Base-by-base conservation (phyloP, 495 filamentous ascomycete species). In the Astrothelium macrocarpum region DNA sequence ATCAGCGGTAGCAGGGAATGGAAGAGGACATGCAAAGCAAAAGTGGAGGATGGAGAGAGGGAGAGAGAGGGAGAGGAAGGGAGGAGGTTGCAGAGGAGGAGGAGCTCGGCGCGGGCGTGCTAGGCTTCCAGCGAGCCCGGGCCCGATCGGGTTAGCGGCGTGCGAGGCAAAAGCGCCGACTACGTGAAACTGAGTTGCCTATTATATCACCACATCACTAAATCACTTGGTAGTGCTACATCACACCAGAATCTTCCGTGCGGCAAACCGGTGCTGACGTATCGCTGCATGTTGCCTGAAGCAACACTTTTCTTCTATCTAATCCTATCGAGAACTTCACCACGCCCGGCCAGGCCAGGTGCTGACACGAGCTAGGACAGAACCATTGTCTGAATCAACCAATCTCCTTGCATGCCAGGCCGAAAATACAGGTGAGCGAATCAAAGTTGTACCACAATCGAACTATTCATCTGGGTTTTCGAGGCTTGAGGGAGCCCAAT, bases 61-160 rank as follows among this genome's bases (percentile, higher is more conserved):
- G 32, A 25, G 20, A 23, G 14, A 29, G 43, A 9, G 2, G 26
- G 36, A 11, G 12, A 16, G 25, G 20, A 23, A 12, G 43, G 20
- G 59, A 14, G n/a, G n/a, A n/a, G n/a, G n/a, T n/a, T n/a, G n/a
- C n/a, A n/a, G n/a, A 23, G 32, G 34, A 45, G 26, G 59, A 45
- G 16, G 36, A 61, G 32, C 59, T 61, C 34, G 23, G 32, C n/a
- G n/a, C n/a, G n/a, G 36, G 59, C 34, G 59, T 9, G 49, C 49
- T 29, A 56, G 49, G 20, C 25, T 28, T 11, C 25, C 25, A 56
- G 3, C 16, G 36, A 3, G 43, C 3, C n/a, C n/a, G 10, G 9
- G 43, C 43, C 43, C 43, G 43, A 49, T 49, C 43, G 11, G 43
- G 43, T 20, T 49, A 20, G 43, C n/a, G 25, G 9, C 20, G 16